Evolutionary conservation across 192 early-diverging fungal species (phyloP).

Genomic region (Backusella macrospora): DNA sequence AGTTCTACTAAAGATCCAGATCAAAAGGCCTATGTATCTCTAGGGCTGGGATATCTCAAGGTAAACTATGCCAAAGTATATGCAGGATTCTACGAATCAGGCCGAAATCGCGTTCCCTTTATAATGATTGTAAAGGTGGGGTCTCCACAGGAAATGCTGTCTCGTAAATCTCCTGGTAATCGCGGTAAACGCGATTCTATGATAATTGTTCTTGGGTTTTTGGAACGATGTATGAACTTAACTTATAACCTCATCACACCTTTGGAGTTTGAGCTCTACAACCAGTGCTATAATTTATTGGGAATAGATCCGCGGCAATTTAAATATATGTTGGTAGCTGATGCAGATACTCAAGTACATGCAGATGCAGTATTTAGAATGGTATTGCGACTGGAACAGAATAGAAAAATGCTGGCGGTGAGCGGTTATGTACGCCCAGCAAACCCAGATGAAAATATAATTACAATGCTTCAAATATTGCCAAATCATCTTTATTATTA

Average conservation of each 20-base stretch:
- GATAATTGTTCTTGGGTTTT: slow-evolving; percentile 81
- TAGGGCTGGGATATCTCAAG: slow-evolving; percentile 50
- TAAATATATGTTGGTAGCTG: slow-evolving; percentile 67
- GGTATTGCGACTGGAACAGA: slow-evolving; percentile 56
- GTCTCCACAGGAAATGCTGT: slow-evolving; percentile 42
- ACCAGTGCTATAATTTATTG: slow-evolving; percentile 62
- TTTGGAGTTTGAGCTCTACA: slow-evolving; percentile 71
- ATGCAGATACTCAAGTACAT: slow-evolving; percentile 69
- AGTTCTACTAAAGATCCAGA: slow-evolving; percentile 56
- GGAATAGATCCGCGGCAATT: slow-evolving; percentile 65
- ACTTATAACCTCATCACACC: slow-evolving; percentile 64
- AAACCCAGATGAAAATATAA: slow-evolving; percentile 61
- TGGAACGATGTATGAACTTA: slow-evolving; percentile 68
- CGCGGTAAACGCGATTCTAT: slow-evolving; percentile 92
- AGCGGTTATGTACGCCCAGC: slow-evolving; percentile 70
- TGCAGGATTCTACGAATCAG: slow-evolving; percentile 62
- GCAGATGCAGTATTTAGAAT: slow-evolving; percentile 52
- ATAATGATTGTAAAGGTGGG: slow-evolving; percentile 67
- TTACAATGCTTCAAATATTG: slow-evolving; percentile 71
- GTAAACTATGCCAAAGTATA: slow-evolving; percentile 74
- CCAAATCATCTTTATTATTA: slow-evolving; percentile 65
- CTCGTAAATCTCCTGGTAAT: slow-evolving; percentile 55
- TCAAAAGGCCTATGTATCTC: slow-evolving; percentile 53
- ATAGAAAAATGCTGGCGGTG: slow-evolving; percentile 60
- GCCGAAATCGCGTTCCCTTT: slow-evolving; percentile 60